phyloP scores from a whole-genome alignment of 768 basidiomycete genomes.

The Hygrocybe punicea region DNA sequence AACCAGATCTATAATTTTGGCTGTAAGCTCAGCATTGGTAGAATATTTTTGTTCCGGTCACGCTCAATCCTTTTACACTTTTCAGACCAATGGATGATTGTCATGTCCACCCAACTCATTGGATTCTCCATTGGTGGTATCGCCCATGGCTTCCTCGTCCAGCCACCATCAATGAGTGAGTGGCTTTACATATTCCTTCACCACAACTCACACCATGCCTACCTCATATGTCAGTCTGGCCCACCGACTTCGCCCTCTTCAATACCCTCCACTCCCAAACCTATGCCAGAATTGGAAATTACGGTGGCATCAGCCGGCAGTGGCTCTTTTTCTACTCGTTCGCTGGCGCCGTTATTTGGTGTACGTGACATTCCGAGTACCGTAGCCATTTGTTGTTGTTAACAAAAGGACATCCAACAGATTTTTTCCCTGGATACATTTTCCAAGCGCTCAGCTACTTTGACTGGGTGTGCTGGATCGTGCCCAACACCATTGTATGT shows the following conservation, averaged over 20 bases:
- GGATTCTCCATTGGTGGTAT: slow-evolving; percentile 79
- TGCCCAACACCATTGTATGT: slow-evolving; percentile 51
- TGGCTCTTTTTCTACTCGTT: slow-evolving; percentile 73
- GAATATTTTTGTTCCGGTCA: not conserved
- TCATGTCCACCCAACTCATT: slow-evolving; percentile 72
- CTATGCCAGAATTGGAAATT: slow-evolving; percentile 62
- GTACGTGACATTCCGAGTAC: not conserved
- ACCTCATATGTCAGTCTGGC: slow-evolving; percentile 66
- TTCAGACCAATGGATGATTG: slow-evolving; percentile 73
- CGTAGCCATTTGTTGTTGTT: not conserved
- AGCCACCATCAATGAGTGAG: slow-evolving; percentile 68
- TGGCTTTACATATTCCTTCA: slow-evolving; percentile 1
- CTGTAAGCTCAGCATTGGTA: slow-evolving; percentile 38
- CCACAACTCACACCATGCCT: slow-evolving; percentile 19
- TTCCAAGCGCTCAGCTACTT: slow-evolving; percentile 65
- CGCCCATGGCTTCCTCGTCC: slow-evolving; percentile 71
- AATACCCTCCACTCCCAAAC: slow-evolving; percentile 76
- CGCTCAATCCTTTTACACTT: slow-evolving; percentile 2
- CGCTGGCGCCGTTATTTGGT: slow-evolving; percentile 56
- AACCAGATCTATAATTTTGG: slow-evolving; percentile 57
- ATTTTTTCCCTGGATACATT: slow-evolving; percentile 66
- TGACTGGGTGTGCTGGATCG: slow-evolving; percentile 63
- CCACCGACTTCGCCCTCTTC: slow-evolving; percentile 66
- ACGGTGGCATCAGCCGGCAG: slow-evolving; percentile 68
- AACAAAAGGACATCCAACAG: not conserved